phyloP scores from a whole-genome alignment of 1,284 basidiomycete genomes.

The Ceratorhiza oryzae-sativae region DNA sequence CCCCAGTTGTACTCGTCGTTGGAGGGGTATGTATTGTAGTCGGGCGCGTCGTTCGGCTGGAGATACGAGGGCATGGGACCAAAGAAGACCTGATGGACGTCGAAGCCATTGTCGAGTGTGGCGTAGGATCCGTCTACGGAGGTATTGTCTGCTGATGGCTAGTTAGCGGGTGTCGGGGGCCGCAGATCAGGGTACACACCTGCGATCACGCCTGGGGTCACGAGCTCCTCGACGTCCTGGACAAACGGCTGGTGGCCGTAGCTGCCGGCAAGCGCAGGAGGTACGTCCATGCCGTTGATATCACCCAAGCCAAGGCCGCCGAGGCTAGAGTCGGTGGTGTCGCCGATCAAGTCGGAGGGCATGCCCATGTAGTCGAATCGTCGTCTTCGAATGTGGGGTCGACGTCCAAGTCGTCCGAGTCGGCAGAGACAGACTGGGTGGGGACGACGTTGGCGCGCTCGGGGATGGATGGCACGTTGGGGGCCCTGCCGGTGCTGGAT shows the following conservation, averaged over 20 bases:
- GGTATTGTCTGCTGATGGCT: not conserved
- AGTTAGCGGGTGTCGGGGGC: not conserved
- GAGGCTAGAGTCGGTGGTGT: not conserved
- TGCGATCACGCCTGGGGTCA: constrained; percentile 5
- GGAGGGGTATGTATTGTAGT: not conserved
- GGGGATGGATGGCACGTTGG: not conserved
- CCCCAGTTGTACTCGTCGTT: constrained; percentile 1
- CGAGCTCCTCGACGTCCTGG: constrained; percentile 12
- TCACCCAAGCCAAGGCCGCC: not conserved
- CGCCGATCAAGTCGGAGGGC: not conserved
- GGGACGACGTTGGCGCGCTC: constrained; percentile 9
- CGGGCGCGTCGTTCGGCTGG: not conserved
- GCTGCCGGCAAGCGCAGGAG: not conserved
- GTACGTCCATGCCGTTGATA: not conserved
- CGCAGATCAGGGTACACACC: constrained; percentile 8
- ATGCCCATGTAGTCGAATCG: not conserved
- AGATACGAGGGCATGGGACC: constrained; percentile 16
- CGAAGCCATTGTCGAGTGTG: not conserved
- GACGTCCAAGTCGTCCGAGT: constrained; percentile 29
- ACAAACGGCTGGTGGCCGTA: not conserved
- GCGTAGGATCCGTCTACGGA: not conserved
- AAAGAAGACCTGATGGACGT: constrained; percentile 7
- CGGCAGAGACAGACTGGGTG: not conserved
- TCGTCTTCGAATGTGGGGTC: not conserved
- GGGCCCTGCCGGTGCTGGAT: not conserved